A percentile compares a stretch with the other conserved stretches of the same genome.
Conservation (phyloP, 257 asterid species). For the Solanum stenotomum region DNA sequence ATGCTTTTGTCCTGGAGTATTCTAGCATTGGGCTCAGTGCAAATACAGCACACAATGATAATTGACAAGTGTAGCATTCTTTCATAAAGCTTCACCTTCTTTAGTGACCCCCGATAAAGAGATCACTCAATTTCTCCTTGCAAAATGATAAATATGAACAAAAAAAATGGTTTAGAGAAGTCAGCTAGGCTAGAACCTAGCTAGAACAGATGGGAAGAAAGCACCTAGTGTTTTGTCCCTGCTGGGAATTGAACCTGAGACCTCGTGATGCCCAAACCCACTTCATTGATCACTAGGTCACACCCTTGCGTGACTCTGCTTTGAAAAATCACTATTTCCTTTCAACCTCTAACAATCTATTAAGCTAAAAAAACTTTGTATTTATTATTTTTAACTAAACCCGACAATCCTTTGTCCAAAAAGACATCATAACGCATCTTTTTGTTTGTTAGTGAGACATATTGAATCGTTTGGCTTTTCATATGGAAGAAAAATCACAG, state of each 20-base stretch:
- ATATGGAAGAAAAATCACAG: neutral
- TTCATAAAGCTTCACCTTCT: neutral
- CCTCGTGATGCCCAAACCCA: too few species aligned
- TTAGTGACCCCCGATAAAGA: neutral
- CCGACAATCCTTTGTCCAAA: neutral
- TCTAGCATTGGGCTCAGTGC: neutral
- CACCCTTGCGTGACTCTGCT: neutral
- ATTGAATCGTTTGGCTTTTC: neutral
- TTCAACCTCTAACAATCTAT: neutral
- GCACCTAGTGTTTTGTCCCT: too few species aligned
- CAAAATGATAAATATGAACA: neutral
- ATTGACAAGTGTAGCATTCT: neutral
- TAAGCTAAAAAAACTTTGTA: neutral
- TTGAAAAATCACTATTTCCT: neutral
- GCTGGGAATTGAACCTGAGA: too few species aligned
- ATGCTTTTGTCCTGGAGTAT: neutral
- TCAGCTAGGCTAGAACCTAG: too few species aligned
- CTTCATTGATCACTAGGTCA: too few species aligned
- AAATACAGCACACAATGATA: neutral
- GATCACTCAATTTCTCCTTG: neutral
- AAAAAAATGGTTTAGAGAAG: neutral
- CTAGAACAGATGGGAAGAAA: too few species aligned
- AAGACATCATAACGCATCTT: neutral
- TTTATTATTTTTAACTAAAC: neutral
- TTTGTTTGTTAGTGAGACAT: neutral